Percentiles rank a stretch among this genome's conserved stretches.
These are phyloP conservation scores for Lactifluus rugatus DNA, from an alignment of 768 basidiomycete genomes.

Conservation along the genomic window DNA sequence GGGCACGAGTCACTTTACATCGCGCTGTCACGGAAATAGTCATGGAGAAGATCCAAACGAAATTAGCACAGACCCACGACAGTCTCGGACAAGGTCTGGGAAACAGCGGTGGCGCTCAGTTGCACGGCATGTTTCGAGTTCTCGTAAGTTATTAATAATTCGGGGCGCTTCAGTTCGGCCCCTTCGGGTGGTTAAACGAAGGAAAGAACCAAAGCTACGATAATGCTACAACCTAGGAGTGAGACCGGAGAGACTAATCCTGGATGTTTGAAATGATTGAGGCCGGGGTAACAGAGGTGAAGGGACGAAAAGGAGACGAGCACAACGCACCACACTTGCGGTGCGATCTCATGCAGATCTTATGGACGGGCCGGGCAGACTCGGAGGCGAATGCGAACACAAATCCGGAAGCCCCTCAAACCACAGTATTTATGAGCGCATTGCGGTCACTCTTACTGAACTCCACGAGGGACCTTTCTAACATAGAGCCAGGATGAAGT, in stretches of 20 bases:
- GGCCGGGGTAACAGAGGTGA: not conserved
- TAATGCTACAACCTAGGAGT: not conserved
- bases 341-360: too few species aligned
- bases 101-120: not conserved
- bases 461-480: not conserved
- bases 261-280: too few species aligned
- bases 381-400: not conserved
- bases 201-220: not conserved
- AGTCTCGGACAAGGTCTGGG: too few species aligned
- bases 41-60: not conserved
- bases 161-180: too few species aligned
- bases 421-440: not conserved
- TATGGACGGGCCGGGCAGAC: not conserved
- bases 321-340: not conserved
- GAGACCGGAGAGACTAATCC: not conserved
- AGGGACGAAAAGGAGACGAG: not conserved
- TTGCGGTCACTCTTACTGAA: not conserved
- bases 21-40: not conserved
- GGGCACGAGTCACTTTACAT: too few species aligned
- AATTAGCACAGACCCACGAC: too few species aligned
- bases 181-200: not conserved
- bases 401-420: not conserved
- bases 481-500: not conserved
- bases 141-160: too few species aligned
- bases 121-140: too few species aligned